phyloP scores from a whole-genome alignment of 2,329 filamentous ascomycete genomes.

The Orbilia blumenaviensis region DNA sequence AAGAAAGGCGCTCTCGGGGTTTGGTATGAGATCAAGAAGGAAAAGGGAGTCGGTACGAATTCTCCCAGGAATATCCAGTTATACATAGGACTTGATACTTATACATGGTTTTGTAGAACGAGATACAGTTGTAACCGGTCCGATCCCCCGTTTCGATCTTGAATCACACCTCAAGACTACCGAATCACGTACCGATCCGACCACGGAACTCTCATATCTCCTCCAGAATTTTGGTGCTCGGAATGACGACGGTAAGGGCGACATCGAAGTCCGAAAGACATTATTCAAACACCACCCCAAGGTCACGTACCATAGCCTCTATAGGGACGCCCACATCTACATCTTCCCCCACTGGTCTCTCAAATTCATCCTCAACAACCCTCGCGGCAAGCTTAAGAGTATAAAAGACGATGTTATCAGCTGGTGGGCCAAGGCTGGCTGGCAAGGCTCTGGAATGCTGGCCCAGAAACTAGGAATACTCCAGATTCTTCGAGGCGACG shows the following conservation, averaged over 20 bases:
- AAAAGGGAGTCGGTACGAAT: constrained; percentile 68
- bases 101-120: constrained; percentile 24
- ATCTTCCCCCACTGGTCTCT: constrained; percentile 92
- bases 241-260: constrained; percentile 65
- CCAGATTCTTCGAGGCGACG: constrained; percentile 68
- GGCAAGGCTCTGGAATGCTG: constrained; percentile 76
- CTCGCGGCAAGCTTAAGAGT: constrained; percentile 83
- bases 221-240: constrained; percentile 28
- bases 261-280: constrained; percentile 77
- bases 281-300: constrained; percentile 78
- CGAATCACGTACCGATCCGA: constrained; percentile 24
- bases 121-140: constrained; percentile 25
- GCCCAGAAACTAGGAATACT: constrained; percentile 78
- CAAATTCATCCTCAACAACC: constrained; percentile 73
- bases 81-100: not conserved
- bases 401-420: constrained; percentile 91
- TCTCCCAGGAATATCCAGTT: too few species aligned
- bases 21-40: constrained; percentile 86
- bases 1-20: constrained; percentile 77
- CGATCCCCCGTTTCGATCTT: constrained; percentile 39
- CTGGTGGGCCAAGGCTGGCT: constrained; percentile 94
- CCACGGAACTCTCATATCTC: constrained; percentile 34
- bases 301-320: constrained; percentile 80
- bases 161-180: constrained; percentile 73
- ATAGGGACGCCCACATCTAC: constrained; percentile 93